These are phyloP conservation scores for Phytophthora sp. DNA, from an alignment of 352 stramenopile genomes.

Conservation along the genomic window DNA sequence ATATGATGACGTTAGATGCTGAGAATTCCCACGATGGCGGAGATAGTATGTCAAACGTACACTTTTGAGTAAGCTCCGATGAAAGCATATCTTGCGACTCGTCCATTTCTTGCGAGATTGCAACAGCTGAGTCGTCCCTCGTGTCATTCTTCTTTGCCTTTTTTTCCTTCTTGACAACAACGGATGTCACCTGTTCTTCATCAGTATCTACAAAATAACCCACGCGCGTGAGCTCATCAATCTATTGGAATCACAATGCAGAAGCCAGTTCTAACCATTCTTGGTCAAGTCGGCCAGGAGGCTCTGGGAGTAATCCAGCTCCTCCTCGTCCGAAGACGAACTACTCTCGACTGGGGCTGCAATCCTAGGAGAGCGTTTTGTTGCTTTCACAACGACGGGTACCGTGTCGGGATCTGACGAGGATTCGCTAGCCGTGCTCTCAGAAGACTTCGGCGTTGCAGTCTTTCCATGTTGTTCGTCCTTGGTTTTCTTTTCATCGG, in stretches of 20 bases:
- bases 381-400: constrained; percentile 18
- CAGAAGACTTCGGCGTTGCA: constrained; percentile 34
- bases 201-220: constrained; percentile 36
- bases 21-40: neutral
- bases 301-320: constrained; percentile 78
- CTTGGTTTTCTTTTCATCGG: constrained; percentile 29
- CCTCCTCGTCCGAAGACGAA: constrained; percentile 61
- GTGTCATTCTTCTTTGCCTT: constrained; percentile 39
- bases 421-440: constrained; percentile 34
- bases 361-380: constrained; percentile 28
- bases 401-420: constrained; percentile 38
- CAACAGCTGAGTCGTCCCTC: constrained; percentile 28
- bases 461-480: constrained; percentile 10
- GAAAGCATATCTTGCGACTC: constrained; percentile 54
- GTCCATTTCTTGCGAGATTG: constrained; percentile 54
- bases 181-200: constrained; percentile 24
- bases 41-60: constrained; percentile 37
- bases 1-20: constrained; percentile 8
- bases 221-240: constrained; percentile 25
- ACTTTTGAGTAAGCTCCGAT: constrained; percentile 56
- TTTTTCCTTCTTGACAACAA: constrained; percentile 36
- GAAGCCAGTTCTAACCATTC: constrained; percentile 52
- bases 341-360: constrained; percentile 32
- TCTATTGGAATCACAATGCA: constrained; percentile 28
- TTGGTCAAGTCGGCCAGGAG: constrained; percentile 76